Evolutionary conservation across 768 basidiomycete genomes (phyloP).

Genomic region (Lentinula aciculospora): DNA sequence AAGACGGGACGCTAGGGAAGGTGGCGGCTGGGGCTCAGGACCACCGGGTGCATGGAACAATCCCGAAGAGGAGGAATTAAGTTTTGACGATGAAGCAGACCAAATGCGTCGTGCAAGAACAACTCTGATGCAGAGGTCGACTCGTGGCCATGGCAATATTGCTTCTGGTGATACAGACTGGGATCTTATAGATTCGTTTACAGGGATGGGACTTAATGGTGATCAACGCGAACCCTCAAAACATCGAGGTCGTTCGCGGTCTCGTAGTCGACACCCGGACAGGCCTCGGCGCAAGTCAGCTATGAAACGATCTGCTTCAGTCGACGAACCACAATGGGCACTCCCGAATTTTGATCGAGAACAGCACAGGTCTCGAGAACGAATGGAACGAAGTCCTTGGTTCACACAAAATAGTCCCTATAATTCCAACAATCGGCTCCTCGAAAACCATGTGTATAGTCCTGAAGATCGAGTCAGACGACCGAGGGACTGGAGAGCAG

Average conservation of each 20-base stretch:
- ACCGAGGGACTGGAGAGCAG: conserved; percentile 39
- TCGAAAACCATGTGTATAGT: background rate
- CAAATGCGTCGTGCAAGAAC: background rate
- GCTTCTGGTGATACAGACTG: background rate
- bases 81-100: background rate
- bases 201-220: background rate
- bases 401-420: background rate
- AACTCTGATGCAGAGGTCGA: background rate
- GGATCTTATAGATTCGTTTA: background rate
- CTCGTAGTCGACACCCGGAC: background rate
- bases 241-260: background rate
- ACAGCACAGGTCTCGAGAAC: background rate
- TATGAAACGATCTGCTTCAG: background rate
- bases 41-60: background rate
- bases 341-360: background rate
- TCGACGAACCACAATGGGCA: background rate
- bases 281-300: background rate
- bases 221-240: background rate
- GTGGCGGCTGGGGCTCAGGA: background rate
- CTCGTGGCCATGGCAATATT: background rate
- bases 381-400: background rate
- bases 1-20: background rate
- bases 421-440: background rate
- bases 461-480: conserved; percentile 10
- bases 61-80: background rate